Evolutionary conservation across 768 basidiomycete genomes (phyloP).

Genomic region (Hericium erinaceus): DNA sequence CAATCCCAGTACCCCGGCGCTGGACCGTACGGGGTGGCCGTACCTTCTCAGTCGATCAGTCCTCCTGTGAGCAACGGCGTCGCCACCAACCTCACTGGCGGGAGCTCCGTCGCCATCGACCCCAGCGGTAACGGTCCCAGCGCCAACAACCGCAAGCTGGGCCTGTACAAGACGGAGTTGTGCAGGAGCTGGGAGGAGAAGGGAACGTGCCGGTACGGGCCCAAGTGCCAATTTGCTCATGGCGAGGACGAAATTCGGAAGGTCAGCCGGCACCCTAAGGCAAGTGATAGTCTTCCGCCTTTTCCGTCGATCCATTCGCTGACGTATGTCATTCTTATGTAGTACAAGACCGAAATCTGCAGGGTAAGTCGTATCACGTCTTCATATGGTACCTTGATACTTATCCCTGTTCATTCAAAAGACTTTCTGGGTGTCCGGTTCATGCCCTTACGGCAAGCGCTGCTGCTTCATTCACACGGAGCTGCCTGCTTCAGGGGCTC

Average conservation of each 20-base stretch:
- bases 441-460: slow-evolving; percentile 85
- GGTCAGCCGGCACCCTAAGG: slow-evolving; percentile 86
- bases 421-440: slow-evolving; percentile 93
- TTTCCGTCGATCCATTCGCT: not conserved
- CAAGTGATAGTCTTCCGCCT: slow-evolving; percentile 22
- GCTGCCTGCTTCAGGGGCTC: slow-evolving; percentile 53
- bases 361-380: slow-evolving; percentile 42
- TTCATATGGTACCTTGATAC: not conserved
- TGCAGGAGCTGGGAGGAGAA: slow-evolving; percentile 93
- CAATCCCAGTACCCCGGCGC: slow-evolving; percentile 41
- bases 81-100: slow-evolving; percentile 10
- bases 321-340: slow-evolving; percentile 5
- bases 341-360: slow-evolving; percentile 95
- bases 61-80: slow-evolving; percentile 5
- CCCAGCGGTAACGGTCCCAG: slow-evolving; percentile 57
- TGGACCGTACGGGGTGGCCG: slow-evolving; percentile 37
- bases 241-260: slow-evolving; percentile 82
- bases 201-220: slow-evolving; percentile 73
- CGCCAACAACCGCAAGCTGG: slow-evolving; percentile 86
- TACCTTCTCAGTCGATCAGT: slow-evolving; percentile 10
- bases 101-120: slow-evolving; percentile 19
- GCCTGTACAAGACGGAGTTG: slow-evolving; percentile 84
- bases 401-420: slow-evolving; percentile 21
- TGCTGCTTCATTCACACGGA: slow-evolving; percentile 94
- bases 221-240: slow-evolving; percentile 91